Base-by-base conservation (phyloP, 345 rosid genomes). In the Orychophragmus violaceus region DNA sequence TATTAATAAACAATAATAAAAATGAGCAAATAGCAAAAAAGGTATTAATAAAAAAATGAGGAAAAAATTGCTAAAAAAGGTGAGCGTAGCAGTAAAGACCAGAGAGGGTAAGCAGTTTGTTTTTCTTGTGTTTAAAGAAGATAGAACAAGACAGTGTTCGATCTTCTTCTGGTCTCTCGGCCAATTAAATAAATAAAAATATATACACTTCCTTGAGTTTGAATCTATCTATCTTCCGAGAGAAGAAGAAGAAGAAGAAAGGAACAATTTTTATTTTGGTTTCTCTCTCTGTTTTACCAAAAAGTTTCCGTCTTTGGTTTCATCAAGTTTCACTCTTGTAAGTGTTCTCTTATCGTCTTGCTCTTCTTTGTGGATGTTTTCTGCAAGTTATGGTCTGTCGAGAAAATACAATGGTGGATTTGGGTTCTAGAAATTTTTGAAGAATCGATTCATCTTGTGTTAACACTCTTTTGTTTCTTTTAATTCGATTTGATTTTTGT, bases 321-420 rank as follows among this genome's bases (percentile, higher is more conserved):
- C 69, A 62, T 62, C 52, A 49, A 74, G 76, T 30, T 55, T 76
- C 66, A 42, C 52, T 58, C 72, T 53, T 68, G 86, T 80, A 70
- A 70, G 58, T 58, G 51, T 46, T 66, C 32, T 55, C 46, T 46
- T 62, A 12, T 64, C 11, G 36, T 12, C 42, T 10, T 52, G 6
- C 11, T 39, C 49, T 28, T 75, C 8, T 64, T 23, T 64, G 3
- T 70, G 14, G 5, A n/a, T n/a, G 7, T n/a, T 32, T 33, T 63
- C 2, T 44, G 8, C 53, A 5, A 37, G 22, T 24, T 42, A 32
- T 44, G 45, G 23, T 48, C 25, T 75, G 16, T 37, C 16, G 12
- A 37, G 12, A 29, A 7, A 6, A 11, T 32, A 49, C 46, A 54
- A 14, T 44, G 64, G 66, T 56, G 42, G 25, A 33, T 48, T 62